A percentile compares a stretch with the other conserved stretches of the same genome.
Conservation (phyloP, 345 rosid species). For the Eucalyptus decipiens region DNA sequence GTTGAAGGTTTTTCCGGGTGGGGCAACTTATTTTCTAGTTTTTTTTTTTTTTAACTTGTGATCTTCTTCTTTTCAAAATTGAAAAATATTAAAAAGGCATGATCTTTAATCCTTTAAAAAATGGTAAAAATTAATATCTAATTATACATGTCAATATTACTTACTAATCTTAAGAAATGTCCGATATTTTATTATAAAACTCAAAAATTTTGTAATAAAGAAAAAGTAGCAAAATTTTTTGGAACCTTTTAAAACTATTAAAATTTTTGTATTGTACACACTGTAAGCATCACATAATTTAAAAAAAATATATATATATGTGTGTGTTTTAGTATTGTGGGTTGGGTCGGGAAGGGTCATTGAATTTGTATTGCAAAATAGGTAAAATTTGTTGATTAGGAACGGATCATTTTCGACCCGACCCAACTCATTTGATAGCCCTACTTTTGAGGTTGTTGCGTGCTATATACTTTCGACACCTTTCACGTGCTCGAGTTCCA, state of each 20-base stretch:
- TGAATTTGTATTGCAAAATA: no score
- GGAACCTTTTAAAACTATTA: background rate
- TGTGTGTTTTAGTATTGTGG: background rate
- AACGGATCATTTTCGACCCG: accelerated
- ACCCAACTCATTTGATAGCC: background rate
- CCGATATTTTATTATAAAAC: no score
- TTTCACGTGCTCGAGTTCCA: background rate
- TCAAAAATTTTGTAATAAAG: background rate
- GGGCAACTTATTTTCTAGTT: background rate
- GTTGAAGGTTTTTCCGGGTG: background rate
- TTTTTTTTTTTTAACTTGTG: background rate
- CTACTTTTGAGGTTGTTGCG: background rate
- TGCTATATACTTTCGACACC: background rate
- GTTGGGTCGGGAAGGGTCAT: background rate
- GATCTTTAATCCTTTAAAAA: background rate
- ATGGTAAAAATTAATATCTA: no score
- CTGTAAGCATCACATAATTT: no score
- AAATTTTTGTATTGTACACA: background rate
- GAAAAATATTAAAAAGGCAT: background rate
- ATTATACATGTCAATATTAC: background rate
- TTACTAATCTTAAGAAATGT: no score
- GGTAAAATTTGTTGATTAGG: background rate
- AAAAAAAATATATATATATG: no score
- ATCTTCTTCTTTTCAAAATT: no score
- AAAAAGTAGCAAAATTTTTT: no score